Conservation (phyloP, 2,329 filamentous ascomycete species). For the Clarireedia paspali region DNA sequence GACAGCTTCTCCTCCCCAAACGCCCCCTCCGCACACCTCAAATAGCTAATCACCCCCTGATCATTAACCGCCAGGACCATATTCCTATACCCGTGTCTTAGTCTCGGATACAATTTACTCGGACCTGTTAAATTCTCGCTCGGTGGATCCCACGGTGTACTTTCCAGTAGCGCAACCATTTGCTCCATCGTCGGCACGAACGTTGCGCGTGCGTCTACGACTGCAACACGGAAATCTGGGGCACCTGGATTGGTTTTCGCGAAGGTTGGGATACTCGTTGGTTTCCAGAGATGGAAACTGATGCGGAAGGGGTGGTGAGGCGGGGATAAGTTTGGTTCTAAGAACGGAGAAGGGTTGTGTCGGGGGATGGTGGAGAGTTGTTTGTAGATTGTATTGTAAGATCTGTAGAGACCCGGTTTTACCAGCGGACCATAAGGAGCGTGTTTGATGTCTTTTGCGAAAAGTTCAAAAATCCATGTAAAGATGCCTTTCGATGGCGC, state of each 20-base stretch:
- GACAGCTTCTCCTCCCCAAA: constrained; percentile 72
- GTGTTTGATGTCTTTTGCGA: constrained; percentile 18
- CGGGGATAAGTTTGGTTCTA: constrained; percentile 27
- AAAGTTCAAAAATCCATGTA: constrained; percentile 26
- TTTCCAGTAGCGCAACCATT: constrained; percentile 62
- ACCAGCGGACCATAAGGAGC: constrained; percentile 48
- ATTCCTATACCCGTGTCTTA: constrained; percentile 80
- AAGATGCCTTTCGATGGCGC: constrained; percentile 22
- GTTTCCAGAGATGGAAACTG: constrained; percentile 78
- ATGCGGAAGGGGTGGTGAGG: constrained; percentile 54
- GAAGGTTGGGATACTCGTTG: constrained; percentile 50
- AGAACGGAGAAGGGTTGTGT: constrained; percentile 48
- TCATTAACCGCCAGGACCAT: constrained; percentile 85
- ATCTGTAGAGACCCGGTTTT: constrained; percentile 55
- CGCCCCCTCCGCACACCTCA: constrained; percentile 70
- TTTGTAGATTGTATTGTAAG: constrained; percentile 64
- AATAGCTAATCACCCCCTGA: constrained; percentile 80
- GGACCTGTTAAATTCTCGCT: constrained; percentile 31
- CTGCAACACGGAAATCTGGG: constrained; percentile 79
- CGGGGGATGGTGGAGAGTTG: constrained; percentile 67
- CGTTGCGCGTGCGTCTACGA: constrained; percentile 68
- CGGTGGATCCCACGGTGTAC: constrained; percentile 62
- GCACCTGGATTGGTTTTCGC: constrained; percentile 70
- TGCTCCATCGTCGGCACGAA: constrained; percentile 66
- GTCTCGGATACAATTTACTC: constrained; percentile 60